Evolutionary conservation across 164 flowering plant species (phyloP), one percentile per base, ranked within the genome.

Genomic region (Vitis rotundifolia): DNA sequence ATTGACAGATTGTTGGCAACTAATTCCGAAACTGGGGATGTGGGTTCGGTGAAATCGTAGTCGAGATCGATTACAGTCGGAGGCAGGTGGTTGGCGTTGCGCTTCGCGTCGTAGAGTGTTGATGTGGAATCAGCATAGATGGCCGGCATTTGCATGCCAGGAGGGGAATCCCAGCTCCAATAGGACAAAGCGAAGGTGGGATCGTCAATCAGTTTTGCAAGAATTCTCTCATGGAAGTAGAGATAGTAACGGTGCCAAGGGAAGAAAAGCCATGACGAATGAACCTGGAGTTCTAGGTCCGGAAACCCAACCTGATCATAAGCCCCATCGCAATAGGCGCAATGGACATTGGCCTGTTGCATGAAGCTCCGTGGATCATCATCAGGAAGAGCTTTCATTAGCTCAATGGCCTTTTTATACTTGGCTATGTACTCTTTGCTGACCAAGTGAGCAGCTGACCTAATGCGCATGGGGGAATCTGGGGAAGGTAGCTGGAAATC

Each of bases 81-180:
- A 0, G 87, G 83, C 51, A 49, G 67, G 70, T 88, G 89, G 0
- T 15, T 18, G 2, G 71, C 49, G 70, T 70, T 67, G 0, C 88
- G 80, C 19, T 66, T 51, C 8, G 12, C 1, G 58, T 87, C 76
- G 48, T 83, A 83, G 14, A 87, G 79, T 0, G 86, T 66, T 1
- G 91, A 83, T 0, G 47, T 61, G 0, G 79, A 59, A 53, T 83
- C 60, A 3, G 75, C 61, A 52, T 58, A 88, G 49, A 83, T 55
- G 44, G 79, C 29, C 0, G 92, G 94, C 73, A 90, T 71, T 12
- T 59, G 72, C 94, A 86, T 88, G 44, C 94, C 92, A 15, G 59
- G 67, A 0, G 92, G 91, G 0, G 83, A 19, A 54, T 90, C 94
- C 87, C 88, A 88, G 61, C 85, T 86, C 94, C 94, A 90, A 22